Evolutionary conservation across 352 stramenopile genomes (phyloP).

Genomic region (Phytophthora crassamura): DNA sequence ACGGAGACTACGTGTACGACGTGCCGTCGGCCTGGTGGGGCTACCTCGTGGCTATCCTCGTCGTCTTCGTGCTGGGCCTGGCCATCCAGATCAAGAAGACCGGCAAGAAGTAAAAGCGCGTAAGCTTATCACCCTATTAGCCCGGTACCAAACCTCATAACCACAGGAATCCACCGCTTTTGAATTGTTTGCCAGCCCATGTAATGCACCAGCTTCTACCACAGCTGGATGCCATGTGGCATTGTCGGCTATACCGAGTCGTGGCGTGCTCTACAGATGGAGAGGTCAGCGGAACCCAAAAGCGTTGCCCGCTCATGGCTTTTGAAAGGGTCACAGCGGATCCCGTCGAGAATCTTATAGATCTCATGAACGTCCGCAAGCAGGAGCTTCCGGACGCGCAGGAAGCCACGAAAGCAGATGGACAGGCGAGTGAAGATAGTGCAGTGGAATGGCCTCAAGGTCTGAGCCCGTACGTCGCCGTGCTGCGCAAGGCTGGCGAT

Average conservation of each 20-base stretch:
- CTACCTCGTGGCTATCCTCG: conserved; percentile 55
- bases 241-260: conserved; percentile 2
- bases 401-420: conserved; percentile 18
- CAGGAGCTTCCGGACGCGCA: background rate
- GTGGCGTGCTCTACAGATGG: conserved; percentile 4
- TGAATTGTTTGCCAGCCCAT: conserved; percentile 1
- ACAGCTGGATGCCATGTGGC: background rate
- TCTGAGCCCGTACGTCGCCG: conserved; percentile 18
- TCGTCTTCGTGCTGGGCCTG: conserved; percentile 48
- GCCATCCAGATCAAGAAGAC: conserved; percentile 71
- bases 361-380: background rate
- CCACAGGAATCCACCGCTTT: conserved; percentile 16
- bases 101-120: conserved; percentile 31
- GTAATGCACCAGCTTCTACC: background rate
- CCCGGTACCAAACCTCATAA: conserved; percentile 1
- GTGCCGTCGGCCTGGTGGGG: conserved; percentile 62
- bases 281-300: background rate
- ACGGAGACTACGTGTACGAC: conserved; percentile 49
- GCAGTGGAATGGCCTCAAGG: conserved; percentile 9
- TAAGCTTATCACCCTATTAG: conserved; percentile 20
- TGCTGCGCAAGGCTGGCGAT: conserved; percentile 10
- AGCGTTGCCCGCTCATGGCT: background rate
- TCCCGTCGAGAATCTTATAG: background rate
- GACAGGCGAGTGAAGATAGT: background rate
- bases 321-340: conserved; percentile 12